Evolutionary conservation across 257 asterid species (phyloP).

Genomic region (Lycium barbarum): DNA sequence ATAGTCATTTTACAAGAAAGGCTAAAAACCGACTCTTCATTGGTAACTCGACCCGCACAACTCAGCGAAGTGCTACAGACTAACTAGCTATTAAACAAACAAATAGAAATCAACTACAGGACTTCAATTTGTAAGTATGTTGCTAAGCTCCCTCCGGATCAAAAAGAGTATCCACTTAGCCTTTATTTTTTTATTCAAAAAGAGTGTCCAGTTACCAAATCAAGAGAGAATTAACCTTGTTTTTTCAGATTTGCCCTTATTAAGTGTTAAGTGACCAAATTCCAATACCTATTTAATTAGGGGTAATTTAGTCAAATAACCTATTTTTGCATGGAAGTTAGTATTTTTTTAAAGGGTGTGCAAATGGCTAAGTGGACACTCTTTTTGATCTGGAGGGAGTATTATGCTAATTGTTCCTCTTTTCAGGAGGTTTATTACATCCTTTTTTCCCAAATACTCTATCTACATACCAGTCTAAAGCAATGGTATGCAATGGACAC

Average conservation of each 20-base stretch:
- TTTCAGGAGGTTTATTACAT: background rate
- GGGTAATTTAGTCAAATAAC: too few relatives aligned
- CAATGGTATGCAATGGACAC: background rate
- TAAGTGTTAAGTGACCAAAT: too few relatives aligned
- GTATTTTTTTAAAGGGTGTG: too few relatives aligned
- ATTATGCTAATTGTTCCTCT: background rate
- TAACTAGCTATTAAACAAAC: conserved; percentile 10
- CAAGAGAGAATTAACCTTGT: too few relatives aligned
- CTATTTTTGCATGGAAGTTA: too few relatives aligned
- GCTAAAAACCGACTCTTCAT: background rate
- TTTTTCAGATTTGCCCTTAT: too few relatives aligned
- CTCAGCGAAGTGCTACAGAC: background rate
- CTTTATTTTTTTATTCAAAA: too few relatives aligned
- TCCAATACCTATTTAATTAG: too few relatives aligned
- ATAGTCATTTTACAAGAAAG: background rate
- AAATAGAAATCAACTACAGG: background rate
- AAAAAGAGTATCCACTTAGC: too few relatives aligned
- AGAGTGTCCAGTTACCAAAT: too few relatives aligned
- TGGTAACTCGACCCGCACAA: background rate
- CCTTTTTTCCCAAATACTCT: background rate
- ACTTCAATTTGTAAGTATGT: background rate
- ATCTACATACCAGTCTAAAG: background rate
- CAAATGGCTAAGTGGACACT: too few relatives aligned
- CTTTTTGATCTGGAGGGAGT: too few relatives aligned
- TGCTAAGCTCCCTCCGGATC: background rate